Conservation (phyloP, 257 asterid genomes). For the Nicotiana benthamiana region DNA sequence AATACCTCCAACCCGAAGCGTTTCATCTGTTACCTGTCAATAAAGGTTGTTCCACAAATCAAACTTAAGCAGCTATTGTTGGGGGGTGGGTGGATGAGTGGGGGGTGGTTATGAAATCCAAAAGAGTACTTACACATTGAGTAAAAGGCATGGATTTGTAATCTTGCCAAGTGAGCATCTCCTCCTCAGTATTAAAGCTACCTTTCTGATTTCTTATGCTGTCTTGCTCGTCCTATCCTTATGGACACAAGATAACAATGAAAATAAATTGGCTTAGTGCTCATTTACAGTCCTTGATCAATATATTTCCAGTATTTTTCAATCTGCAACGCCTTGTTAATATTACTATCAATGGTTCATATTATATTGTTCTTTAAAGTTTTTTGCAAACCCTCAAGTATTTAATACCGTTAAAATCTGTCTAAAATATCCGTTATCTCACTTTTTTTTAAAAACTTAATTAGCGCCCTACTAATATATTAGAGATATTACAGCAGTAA, state of each 20-base stretch:
- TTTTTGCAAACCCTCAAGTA: too few relatives aligned
- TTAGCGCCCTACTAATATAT: too few relatives aligned
- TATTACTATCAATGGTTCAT: too few relatives aligned
- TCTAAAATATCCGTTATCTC: too few relatives aligned
- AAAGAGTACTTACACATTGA: slow-evolving; percentile 56
- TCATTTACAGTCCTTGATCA: too few relatives aligned
- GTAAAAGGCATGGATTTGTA: slow-evolving; percentile 82
- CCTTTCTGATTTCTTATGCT: slow-evolving; percentile 36
- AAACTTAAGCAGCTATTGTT: neutral
- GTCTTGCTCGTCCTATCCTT: slow-evolving; percentile 70
- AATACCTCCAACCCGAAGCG: slow-evolving; percentile 79
- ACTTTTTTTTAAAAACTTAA: too few relatives aligned
- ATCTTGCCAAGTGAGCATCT: slow-evolving; percentile 70
- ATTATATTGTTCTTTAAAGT: too few relatives aligned
- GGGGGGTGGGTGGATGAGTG: too few relatives aligned
- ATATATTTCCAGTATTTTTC: too few relatives aligned
- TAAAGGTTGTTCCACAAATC: neutral
- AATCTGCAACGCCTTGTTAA: too few relatives aligned
- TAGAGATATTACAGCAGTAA: too few relatives aligned
- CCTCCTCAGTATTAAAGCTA: slow-evolving; percentile 21
- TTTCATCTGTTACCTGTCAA: slow-evolving; percentile 75
- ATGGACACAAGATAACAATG: neutral
- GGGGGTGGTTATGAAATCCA: neutral
- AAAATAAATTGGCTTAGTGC: neutral
- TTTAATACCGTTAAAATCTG: too few relatives aligned